Evolutionary conservation across 2,329 filamentous ascomycete species (phyloP).

Genomic region (Mycosphaerella sp.): DNA sequence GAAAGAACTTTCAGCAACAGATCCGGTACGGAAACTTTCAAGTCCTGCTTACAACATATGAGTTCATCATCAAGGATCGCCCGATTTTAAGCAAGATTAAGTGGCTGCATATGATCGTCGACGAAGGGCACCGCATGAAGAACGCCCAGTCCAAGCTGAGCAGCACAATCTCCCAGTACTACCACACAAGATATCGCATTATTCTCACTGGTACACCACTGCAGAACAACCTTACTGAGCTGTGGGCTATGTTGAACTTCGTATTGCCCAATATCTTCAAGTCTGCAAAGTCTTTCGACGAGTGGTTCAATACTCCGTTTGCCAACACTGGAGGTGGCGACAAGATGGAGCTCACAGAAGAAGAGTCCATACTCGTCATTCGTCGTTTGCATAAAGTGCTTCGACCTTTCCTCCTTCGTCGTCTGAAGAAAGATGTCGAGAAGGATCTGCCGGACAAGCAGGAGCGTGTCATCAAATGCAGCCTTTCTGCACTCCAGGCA

Average conservation of each 20-base stretch:
- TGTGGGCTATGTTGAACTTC: conserved; percentile 98
- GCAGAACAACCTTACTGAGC: conserved; percentile 91
- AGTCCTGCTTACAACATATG: conserved; percentile 93
- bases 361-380: conserved; percentile 98
- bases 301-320: conserved; percentile 99
- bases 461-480: conserved; percentile 98
- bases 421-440: conserved; percentile 99
- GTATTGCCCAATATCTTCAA: conserved; percentile 98
- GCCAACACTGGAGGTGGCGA: conserved; percentile 97
- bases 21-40: conserved; percentile 95
- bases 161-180: conserved; percentile 90
- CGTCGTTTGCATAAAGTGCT: conserved; percentile 96
- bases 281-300: conserved; percentile 95
- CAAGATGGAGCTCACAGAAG: conserved; percentile 98
- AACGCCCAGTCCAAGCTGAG: conserved; percentile 95
- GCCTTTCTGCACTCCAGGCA: conserved; percentile 88
- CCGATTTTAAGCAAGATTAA: conserved; percentile 96
- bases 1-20: conserved; percentile 86
- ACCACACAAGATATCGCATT: conserved; percentile 86
- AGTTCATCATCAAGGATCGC: conserved; percentile 99
- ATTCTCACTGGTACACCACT: conserved; percentile 96
- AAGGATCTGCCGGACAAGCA: conserved; percentile 99
- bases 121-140: conserved; percentile 99
- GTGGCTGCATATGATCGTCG: conserved; percentile 99
- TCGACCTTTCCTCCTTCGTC: conserved; percentile 91